These are phyloP conservation scores for Cryptosporidium meleagridis DNA, from an alignment of 169 alveolate species.

Conservation along the genomic window DNA sequence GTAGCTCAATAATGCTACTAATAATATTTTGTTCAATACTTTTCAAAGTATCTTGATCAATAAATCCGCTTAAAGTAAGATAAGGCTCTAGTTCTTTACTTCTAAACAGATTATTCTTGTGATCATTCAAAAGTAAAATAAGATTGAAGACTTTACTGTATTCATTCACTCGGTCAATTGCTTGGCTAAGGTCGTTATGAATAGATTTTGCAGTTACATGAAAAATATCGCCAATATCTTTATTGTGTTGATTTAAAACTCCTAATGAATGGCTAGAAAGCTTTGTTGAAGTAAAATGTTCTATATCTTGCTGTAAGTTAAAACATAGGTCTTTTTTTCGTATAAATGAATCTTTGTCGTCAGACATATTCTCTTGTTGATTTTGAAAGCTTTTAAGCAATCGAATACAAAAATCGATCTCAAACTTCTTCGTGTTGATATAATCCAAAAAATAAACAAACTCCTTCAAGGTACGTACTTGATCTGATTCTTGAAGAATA, in stretches of 20 bases:
- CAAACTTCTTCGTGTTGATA: slow-evolving; percentile 15
- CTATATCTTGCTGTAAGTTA: slow-evolving; percentile 1
- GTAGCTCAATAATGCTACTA: slow-evolving; percentile 12
- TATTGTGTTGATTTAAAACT: not conserved
- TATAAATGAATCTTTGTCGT: not conserved
- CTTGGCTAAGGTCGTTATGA: not conserved
- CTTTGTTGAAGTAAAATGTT: not conserved
- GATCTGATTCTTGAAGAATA: slow-evolving; percentile 12
- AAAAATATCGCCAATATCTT: not conserved
- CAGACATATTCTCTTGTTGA: not conserved
- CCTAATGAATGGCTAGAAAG: slow-evolving; percentile 8
- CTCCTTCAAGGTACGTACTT: not conserved
- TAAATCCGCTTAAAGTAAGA: not conserved
- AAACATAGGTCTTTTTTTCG: not conserved
- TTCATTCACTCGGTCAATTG: slow-evolving; percentile 2
- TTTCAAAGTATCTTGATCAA: not conserved
- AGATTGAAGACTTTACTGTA: slow-evolving; percentile 13
- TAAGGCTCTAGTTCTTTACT: slow-evolving; percentile 6
- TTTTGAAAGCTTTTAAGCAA: not conserved
- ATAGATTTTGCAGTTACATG: slow-evolving; percentile 1
- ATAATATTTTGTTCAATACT: not conserved
- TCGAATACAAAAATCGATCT: slow-evolving; percentile 57
- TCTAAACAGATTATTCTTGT: not conserved
- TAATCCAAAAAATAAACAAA: slow-evolving; percentile 11
- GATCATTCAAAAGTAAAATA: slow-evolving; percentile 15